Evolutionary conservation across 2,329 filamentous ascomycete genomes (phyloP), one percentile per base, ranked within the genome.

Genomic region (Trichoderma hamatum): DNA sequence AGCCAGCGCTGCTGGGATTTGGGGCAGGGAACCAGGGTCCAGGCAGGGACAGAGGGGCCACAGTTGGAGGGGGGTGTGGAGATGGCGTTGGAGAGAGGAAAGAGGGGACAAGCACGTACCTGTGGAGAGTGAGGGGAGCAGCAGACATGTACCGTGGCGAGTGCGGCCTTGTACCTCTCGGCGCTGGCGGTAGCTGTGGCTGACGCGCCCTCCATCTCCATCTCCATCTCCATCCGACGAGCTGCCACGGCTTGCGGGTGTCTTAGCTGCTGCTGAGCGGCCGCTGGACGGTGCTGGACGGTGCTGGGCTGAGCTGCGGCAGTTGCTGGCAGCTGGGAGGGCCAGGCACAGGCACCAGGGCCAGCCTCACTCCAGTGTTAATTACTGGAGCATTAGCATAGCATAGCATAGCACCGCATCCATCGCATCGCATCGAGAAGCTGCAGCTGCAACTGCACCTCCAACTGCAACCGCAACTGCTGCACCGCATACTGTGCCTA

Each of bases 21-120:
- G 58, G 30, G 43, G 49, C 55, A 62, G 60, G 61, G 67, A 66
- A 39, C 68, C 46, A 67, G 63, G 68, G 68, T 67, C 63, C 49
- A 49, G 63, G 56, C 68, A 69, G 55, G 60, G 67, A 54, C 30
- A 34, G 36, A 39, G 66, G 36, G 66, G 58, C 56, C 21, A 39
- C 34, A 43, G 46, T 28, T 55, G 39, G 32, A 55, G 49, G 66
- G 58, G 66, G 28, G 56, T 62, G 66, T 55, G 66, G 66, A 26
- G 55, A 43, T 21, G 19, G 54, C 32, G 39, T 59, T 60, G 64
- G 64, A 67, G 64, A 54, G 54, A 14, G 46, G 54, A n/a, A 26
- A 39, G 19, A n/a, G 46, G 30, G 30, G 13, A 32, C n/a, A 30
- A 34, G 21, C n/a, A 49, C 43, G 43, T 49, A 49, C 43, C 43